Evolutionary conservation across 208 protist species (phyloP).

Genomic region (Trypanosoma mega): DNA sequence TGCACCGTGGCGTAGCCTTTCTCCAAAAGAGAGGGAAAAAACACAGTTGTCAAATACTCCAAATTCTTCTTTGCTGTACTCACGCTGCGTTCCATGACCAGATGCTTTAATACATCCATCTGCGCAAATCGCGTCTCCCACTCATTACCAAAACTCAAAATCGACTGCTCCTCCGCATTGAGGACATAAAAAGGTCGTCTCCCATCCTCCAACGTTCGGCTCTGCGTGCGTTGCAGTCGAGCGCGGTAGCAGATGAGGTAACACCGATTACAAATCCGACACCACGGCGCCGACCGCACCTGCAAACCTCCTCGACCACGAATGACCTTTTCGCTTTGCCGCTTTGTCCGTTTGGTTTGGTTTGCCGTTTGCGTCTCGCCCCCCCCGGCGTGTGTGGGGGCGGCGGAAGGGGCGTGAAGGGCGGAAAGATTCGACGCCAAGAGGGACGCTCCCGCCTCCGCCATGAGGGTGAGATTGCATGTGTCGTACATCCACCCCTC

Average conservation of each 20-base stretch:
- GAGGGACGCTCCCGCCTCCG: no score
- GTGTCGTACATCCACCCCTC: conserved; percentile 21
- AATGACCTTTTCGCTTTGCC: not conserved
- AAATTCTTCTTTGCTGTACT: conserved; percentile 33
- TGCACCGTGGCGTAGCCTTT: conserved; percentile 6
- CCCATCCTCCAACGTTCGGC: conserved; percentile 55
- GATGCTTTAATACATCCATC: conserved; percentile 41
- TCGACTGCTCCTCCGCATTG: conserved; percentile 36
- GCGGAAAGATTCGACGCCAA: no score
- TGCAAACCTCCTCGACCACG: conserved; percentile 19
- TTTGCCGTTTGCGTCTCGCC: not conserved
- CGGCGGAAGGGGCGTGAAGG: no score
- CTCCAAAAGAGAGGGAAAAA: not conserved
- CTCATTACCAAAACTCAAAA: conserved; percentile 42
- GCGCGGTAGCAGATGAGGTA: conserved; percentile 62
- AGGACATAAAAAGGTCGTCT: conserved; percentile 63
- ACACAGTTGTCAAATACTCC: conserved; percentile 25
- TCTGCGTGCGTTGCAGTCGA: conserved; percentile 39
- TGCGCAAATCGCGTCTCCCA: conserved; percentile 49
- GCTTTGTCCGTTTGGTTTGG: not conserved
- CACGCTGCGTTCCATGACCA: conserved; percentile 43
- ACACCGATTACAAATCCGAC: conserved; percentile 53
- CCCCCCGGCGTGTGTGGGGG: not conserved
- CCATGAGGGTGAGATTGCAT: conserved; percentile 5
- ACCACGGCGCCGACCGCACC: conserved; percentile 21